These are phyloP conservation scores for Phytopythium boreale DNA, from an alignment of 352 stramenopile genomes.

Conservation along the genomic window DNA sequence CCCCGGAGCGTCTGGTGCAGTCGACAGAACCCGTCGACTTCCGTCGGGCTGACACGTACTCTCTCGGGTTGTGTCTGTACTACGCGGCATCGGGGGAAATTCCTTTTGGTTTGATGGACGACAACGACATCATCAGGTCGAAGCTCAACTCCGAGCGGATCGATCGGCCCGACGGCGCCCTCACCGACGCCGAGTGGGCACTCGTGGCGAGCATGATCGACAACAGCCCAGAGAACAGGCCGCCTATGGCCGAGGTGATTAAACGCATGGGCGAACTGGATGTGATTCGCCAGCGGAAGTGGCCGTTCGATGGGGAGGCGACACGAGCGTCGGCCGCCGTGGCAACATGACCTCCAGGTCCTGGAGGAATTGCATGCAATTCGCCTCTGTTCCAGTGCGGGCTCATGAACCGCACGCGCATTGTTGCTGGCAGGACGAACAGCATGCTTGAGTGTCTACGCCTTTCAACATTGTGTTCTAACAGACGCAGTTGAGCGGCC, in stretches of 20 bases:
- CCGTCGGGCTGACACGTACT: background rate
- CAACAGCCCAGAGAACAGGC: background rate
- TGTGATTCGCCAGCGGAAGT: background rate
- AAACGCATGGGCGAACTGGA: background rate
- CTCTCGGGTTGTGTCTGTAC: background rate
- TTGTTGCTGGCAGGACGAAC: too few relatives aligned
- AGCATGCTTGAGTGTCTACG: too few relatives aligned
- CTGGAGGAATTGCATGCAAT: too few relatives aligned
- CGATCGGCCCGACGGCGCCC: background rate
- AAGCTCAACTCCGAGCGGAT: background rate
- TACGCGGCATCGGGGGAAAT: background rate
- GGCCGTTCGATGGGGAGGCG: too few relatives aligned
- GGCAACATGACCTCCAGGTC: too few relatives aligned
- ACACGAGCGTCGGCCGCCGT: too few relatives aligned
- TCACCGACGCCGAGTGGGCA: background rate
- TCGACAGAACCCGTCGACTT: slow-evolving; percentile 1
- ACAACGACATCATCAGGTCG: background rate
- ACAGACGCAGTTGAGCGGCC: too few relatives aligned
- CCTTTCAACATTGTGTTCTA: too few relatives aligned
- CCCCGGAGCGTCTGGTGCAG: slow-evolving; percentile 20
- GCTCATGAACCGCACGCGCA: too few relatives aligned
- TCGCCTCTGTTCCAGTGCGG: too few relatives aligned
- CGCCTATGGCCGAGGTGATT: background rate
- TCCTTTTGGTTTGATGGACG: background rate
- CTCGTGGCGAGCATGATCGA: background rate